Base-by-base conservation (phyloP, 768 basidiomycete species). In the Collybiopsis luxurians region DNA sequence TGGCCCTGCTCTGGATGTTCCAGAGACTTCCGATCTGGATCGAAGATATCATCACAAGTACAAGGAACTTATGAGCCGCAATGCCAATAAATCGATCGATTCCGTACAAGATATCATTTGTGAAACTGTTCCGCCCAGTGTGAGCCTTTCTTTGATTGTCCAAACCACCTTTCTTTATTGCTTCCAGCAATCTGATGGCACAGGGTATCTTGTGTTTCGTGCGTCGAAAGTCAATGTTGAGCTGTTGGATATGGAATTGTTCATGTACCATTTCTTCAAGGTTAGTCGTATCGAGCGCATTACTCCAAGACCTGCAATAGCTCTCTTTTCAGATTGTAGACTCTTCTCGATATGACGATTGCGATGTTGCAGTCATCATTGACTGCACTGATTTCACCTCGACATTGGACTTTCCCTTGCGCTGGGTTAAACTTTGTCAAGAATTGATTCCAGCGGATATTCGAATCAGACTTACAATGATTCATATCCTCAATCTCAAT, bases 381-480 rank as follows among this genome's bases (percentile, higher is more conserved):
- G 92, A 95, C 62, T 92, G 87, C 70, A 93, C 92, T 34, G 80
- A 79, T 9, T 93, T 94, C 67, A 79, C 84, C 2, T 77, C 86
- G 2, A 78, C 80, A 9, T 90, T 90, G 0, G 90, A 93, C 69
- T 74, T 93, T 7, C 92, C 93, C 0, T 73, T 90, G 9, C 87
- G 89, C 59, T 92, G 89, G 88, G 66, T 93, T 43, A 90, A 88
- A 68, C 87, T 84, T 53, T 86, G 88, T 58, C 80, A 85, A 12
- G 89, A 92, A 65, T 73, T 90, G 19, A 81, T 89, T 53, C 90
- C 92, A 4, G 67, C 69, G 24, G 90, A 93, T 59, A 79, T 92
- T 54, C 80, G 86, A 40, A 66, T 70, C 28, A 82, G 83, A n/a
- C 85, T 90, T 64, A 60, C 69, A 31, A 80, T 70, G 2, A 78